A percentile compares a stretch with the other conserved stretches of the same genome.
These are phyloP conservation scores for Combretum micranthum DNA, from an alignment of 345 rosid genomes.

Conservation along the genomic window DNA sequence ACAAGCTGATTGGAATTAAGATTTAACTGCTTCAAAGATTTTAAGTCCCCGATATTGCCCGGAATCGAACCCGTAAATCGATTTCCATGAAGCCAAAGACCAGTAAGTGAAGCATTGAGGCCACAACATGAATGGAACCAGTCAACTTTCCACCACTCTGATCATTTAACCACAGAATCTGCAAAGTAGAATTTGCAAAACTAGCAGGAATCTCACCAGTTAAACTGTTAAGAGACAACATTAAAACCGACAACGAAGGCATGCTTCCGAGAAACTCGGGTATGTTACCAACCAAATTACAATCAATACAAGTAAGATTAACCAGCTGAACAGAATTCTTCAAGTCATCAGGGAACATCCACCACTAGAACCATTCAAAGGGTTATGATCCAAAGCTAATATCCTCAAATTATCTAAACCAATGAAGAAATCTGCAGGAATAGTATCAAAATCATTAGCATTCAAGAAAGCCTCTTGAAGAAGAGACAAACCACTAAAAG, in stretches of 20 bases:
- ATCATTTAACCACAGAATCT: constrained; percentile 56
- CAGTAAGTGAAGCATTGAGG: constrained; percentile 39
- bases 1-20: constrained; percentile 48
- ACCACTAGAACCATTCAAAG: constrained; percentile 45
- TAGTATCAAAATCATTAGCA: constrained; percentile 49
- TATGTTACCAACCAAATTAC: constrained; percentile 58
- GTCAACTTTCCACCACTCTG: constrained; percentile 44
- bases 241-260: constrained; percentile 41
- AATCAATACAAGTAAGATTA: constrained; percentile 51
- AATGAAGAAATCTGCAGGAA: constrained; percentile 52
- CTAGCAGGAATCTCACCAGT: constrained; percentile 50
- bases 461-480: constrained; percentile 47
- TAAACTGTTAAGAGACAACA: constrained; percentile 42
- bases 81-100: constrained; percentile 82
- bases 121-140: constrained; percentile 51
- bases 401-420: constrained; percentile 37
- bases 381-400: constrained; percentile 56
- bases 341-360: constrained; percentile 53
- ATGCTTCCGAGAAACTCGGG: constrained; percentile 61
- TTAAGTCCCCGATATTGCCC: constrained; percentile 42
- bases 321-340: constrained; percentile 43
- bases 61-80: constrained; percentile 65
- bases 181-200: constrained; percentile 34
- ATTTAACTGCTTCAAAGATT: constrained; percentile 47
- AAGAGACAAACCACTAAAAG: constrained; percentile 44